Percentiles rank a stretch among this genome's conserved stretches.
phyloP scores from a whole-genome alignment of 148 eudicot genomes.

The Vaccinium myrtillus region DNA sequence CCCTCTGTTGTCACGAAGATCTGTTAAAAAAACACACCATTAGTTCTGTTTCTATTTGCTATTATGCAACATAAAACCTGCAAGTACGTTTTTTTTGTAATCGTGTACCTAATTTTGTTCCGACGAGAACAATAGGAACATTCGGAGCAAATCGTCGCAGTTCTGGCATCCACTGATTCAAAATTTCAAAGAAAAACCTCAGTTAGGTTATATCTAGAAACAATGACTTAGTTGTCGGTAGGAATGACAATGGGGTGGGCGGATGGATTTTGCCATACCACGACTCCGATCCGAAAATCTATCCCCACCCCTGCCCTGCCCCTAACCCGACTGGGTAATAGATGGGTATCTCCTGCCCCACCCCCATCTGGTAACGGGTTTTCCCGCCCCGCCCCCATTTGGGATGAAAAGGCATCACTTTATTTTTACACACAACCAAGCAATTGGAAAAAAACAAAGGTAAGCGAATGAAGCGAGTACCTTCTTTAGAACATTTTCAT shows the following conservation, averaged over 20 bases:
- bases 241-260: background rate
- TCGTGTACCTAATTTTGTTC: slow-evolving; percentile 83
- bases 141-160: slow-evolving; percentile 95
- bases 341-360: no score
- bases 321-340: no score
- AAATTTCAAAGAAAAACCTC: slow-evolving; percentile 9
- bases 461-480: slow-evolving; percentile 28
- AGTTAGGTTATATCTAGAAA: background rate
- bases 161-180: slow-evolving; percentile 94
- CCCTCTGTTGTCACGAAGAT: slow-evolving; percentile 84
- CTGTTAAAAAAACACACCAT: slow-evolving; percentile 30
- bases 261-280: no score
- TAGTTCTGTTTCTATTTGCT: background rate
- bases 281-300: no score
- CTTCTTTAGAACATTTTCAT: slow-evolving; percentile 96
- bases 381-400: no score
- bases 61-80: background rate
- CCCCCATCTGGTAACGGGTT: no score
- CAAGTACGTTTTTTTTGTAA: background rate
- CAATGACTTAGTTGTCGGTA: background rate
- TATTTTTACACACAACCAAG: background rate
- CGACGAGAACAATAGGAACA: slow-evolving; percentile 95
- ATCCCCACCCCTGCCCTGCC: no score
- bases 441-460: background rate
- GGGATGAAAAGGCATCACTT: no score